Evolutionary conservation across 768 basidiomycete genomes (phyloP).

Genomic region (Amylocystis lapponica): DNA sequence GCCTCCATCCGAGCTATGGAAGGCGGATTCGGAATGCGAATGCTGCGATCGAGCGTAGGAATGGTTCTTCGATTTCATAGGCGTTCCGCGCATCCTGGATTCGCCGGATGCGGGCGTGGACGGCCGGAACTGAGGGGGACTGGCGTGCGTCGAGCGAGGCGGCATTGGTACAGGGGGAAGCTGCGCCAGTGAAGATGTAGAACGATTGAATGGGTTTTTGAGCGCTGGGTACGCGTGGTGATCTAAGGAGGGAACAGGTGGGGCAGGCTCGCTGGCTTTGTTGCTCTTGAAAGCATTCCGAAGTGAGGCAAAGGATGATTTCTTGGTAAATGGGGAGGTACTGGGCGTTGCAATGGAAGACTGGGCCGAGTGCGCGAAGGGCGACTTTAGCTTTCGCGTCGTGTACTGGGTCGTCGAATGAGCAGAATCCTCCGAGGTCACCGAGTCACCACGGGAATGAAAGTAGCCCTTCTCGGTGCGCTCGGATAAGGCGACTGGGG

Average conservation of each 20-base stretch:
- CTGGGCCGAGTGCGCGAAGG: constrained; percentile 68
- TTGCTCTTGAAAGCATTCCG: constrained; percentile 80
- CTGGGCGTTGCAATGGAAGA: constrained; percentile 54
- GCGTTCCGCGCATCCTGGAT: constrained; percentile 27
- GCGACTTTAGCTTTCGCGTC: constrained; percentile 36
- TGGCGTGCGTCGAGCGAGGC: constrained; percentile 36
- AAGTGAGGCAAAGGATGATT: constrained; percentile 80
- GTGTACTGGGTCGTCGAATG: constrained; percentile 45
- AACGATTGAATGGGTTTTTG: constrained; percentile 80
- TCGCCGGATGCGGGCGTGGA: constrained; percentile 54
- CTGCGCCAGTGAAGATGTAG: constrained; percentile 66
- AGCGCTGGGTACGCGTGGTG: constrained; percentile 62
- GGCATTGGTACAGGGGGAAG: constrained; percentile 32
- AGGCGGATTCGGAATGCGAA: constrained; percentile 71
- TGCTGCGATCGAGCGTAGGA: constrained; percentile 66
- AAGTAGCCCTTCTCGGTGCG: constrained; percentile 59
- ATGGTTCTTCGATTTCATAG: constrained; percentile 51
- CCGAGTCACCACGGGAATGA: constrained; percentile 74
- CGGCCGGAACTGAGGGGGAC: constrained; percentile 52
- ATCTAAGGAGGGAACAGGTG: constrained; percentile 72
- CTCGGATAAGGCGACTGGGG: constrained; percentile 41
- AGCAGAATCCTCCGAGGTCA: constrained; percentile 70
- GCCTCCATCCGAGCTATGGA: constrained; percentile 63
- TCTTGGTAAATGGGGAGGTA: constrained; percentile 65
- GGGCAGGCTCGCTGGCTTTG: constrained; percentile 47